A percentile compares a stretch with the other conserved stretches of the same genome.
Evolutionary conservation across 805 yeast species (phyloP).

Genomic region (Scheffersomyces coipomensis): DNA sequence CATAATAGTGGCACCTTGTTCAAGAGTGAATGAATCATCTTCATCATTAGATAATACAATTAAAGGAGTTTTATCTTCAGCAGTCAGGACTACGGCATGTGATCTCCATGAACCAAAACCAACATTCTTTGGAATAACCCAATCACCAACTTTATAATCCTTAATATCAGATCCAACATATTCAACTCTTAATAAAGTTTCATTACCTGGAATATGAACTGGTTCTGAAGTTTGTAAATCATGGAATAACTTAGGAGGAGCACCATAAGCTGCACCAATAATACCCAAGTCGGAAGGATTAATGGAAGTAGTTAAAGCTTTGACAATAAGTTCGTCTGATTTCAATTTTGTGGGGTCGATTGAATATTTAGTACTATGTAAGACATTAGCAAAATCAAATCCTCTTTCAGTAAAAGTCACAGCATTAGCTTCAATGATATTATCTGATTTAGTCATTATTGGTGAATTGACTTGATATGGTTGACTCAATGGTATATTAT

Average conservation of each 20-base stretch:
- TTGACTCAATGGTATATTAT: no score
- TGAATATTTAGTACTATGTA: conserved; percentile 16
- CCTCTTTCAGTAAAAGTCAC: conserved; percentile 22
- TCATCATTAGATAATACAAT: conserved; percentile 8
- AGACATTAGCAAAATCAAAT: conserved; percentile 15
- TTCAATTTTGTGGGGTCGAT: conserved; percentile 19
- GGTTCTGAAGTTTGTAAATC: conserved; percentile 55
- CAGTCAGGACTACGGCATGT: conserved; percentile 43
- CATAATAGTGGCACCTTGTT: conserved; percentile 78
- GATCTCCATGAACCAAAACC: conserved; percentile 90
- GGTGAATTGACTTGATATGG: no score
- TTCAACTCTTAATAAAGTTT: conserved; percentile 86
- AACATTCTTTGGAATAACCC: conserved; percentile 74
- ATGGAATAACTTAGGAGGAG: conserved; percentile 53
- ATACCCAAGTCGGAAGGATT: conserved; percentile 92
- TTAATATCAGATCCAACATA: conserved; percentile 59
- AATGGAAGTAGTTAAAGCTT: conserved; percentile 76
- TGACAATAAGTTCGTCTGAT: conserved; percentile 52
- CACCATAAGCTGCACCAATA: conserved; percentile 82
- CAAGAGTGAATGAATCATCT: conserved; percentile 28
- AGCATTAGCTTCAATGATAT: conserved; percentile 20
- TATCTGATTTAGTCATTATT: no score
- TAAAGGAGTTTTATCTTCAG: conserved; percentile 39
- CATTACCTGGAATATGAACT: conserved; percentile 88
- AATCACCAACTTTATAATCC: conserved; percentile 65